These are phyloP conservation scores for Nicotiana sylvestris DNA, from an alignment of 257 asterid species.

Conservation along the genomic window DNA sequence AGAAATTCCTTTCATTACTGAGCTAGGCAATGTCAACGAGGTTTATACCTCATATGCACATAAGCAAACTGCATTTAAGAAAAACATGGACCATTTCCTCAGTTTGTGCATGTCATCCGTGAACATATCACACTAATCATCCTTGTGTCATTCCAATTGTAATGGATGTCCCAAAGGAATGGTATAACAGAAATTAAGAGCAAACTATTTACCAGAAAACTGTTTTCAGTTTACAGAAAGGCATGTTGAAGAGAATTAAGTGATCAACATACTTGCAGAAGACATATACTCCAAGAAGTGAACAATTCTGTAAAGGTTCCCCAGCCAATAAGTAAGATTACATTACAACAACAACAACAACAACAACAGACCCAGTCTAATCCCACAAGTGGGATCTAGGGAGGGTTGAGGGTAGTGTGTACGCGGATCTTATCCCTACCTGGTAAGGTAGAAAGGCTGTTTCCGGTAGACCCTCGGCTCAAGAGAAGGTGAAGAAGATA, in stretches of 20 bases:
- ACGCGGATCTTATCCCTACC: too few relatives aligned
- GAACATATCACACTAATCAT: not conserved
- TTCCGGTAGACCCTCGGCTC: too few relatives aligned
- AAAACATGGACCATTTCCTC: not conserved
- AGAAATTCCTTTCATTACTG: not conserved
- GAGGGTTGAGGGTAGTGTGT: too few relatives aligned
- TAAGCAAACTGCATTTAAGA: conserved; percentile 5
- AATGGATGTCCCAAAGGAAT: not conserved
- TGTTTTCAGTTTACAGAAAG: not conserved
- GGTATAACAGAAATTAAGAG: not conserved
- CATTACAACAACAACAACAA: conserved; percentile 35
- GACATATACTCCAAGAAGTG: not conserved
- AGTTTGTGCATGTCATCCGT: not conserved
- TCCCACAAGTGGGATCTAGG: too few relatives aligned
- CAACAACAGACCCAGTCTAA: too few relatives aligned
- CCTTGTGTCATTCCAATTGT: not conserved
- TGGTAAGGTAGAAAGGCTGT: too few relatives aligned
- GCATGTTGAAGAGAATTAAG: not conserved
- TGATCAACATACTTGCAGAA: conserved; percentile 5
- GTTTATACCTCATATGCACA: not conserved
- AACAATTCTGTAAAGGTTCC: not conserved
- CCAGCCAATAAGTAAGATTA: not conserved
- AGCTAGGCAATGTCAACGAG: not conserved
- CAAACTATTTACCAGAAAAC: not conserved
- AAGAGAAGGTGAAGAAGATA: too few relatives aligned